Conservation (phyloP, 1,284 basidiomycete genomes). For the Leccinum subspadiceum region DNA sequence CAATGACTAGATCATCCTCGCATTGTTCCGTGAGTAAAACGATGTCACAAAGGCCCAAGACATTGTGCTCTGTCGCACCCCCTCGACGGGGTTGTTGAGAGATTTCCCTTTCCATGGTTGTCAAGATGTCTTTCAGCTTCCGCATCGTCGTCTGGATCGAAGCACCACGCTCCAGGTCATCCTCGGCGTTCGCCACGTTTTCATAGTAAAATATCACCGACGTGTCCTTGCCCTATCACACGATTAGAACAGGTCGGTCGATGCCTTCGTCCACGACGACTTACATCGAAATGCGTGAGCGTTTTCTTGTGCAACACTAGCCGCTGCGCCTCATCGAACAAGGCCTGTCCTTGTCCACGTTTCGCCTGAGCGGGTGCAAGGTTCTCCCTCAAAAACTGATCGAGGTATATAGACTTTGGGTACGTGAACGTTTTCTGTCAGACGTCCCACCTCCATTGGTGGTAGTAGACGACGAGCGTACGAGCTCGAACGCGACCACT, state of each 20-base stretch:
- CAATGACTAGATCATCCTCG: background rate
- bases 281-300: conserved; percentile 55
- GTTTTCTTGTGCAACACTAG: conserved; percentile 45
- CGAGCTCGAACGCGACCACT: conserved; percentile 59
- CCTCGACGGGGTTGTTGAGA: no score
- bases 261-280: conserved; percentile 17
- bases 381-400: conserved; percentile 66
- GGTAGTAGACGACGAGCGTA: conserved; percentile 18
- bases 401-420: conserved; percentile 64
- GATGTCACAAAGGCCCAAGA: no score
- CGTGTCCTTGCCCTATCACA: conserved; percentile 54
- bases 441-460: conserved; percentile 24
- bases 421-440: conserved; percentile 52
- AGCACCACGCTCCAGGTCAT: conserved; percentile 44
- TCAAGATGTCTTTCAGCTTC: conserved; percentile 52
- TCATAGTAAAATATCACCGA: conserved; percentile 69
- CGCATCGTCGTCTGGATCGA: conserved; percentile 42
- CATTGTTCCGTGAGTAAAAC: no score
- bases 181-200: conserved; percentile 51
- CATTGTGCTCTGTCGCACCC: background rate
- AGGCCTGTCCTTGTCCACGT: conserved; percentile 42
- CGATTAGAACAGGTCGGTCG: background rate
- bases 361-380: conserved; percentile 49
- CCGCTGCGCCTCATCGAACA: conserved; percentile 44
- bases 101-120: conserved; percentile 50